phyloP scores from a whole-genome alignment of 2,329 filamentous ascomycete species.

The Falciphora oryzae region DNA sequence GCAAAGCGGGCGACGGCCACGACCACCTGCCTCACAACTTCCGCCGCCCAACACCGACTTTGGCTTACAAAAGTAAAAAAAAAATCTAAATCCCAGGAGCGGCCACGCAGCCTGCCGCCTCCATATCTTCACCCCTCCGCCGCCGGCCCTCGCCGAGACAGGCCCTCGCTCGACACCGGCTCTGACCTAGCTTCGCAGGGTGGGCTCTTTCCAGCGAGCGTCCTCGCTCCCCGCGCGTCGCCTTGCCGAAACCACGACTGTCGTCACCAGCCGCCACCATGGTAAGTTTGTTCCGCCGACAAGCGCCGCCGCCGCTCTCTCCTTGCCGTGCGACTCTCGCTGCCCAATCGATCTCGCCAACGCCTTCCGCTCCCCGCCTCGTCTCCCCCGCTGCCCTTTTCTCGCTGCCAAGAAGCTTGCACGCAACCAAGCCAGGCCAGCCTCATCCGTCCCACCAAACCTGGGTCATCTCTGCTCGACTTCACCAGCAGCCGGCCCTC shows the following conservation, averaged over 20 bases:
- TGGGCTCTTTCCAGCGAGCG: not conserved
- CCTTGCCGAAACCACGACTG: not conserved
- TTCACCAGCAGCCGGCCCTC: not conserved
- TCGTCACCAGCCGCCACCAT: constrained; percentile 2
- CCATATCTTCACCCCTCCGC: not conserved
- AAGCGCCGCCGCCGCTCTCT: not conserved
- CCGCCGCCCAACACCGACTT: not conserved
- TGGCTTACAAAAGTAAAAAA: not conserved
- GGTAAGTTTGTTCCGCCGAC: constrained; percentile 8
- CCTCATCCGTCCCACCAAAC: not conserved
- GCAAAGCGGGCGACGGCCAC: not conserved
- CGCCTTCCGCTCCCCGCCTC: not conserved
- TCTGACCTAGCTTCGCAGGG: not conserved
- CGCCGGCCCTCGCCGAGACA: not conserved
- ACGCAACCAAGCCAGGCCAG: not conserved
- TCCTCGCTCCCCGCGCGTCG: not conserved
- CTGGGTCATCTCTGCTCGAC: no score
- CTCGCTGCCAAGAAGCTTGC: not conserved
- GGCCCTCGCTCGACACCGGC: not conserved
- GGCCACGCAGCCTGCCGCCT: not conserved
- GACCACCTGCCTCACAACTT: not conserved
- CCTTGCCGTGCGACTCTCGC: not conserved
- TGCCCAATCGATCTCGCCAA: not conserved
- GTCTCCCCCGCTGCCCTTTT: not conserved
- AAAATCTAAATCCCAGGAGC: not conserved